Base-by-base conservation (phyloP, 2,329 filamentous ascomycete species). In the Fusarium longipes region DNA sequence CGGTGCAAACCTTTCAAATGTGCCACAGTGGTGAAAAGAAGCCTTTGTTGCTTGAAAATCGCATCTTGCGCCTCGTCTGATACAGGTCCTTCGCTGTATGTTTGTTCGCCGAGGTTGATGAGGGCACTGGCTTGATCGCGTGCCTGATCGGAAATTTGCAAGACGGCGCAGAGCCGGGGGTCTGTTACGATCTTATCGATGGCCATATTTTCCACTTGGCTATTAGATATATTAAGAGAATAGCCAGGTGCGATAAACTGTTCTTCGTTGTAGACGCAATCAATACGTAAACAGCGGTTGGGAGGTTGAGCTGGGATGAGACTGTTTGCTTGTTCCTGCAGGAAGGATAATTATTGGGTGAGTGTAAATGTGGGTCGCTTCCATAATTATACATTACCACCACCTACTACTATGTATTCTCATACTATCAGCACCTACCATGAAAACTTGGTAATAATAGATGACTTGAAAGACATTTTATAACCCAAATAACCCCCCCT, bases 1-100 rank as follows among this genome's bases (percentile, higher is more conserved):
- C 96, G 89, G 77, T 97, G 95, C 27, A 96, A 84, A 14, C 91
- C 91, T 55, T 95, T 91, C 18, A 97, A 84, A 68, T 92, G 90
- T 1, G 92, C 88, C 11, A 97, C 86, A 72, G 93, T 90, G 55
- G 93, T 90, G 70, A 91, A 88, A 5, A 98, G 86, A 2, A 89
- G 82, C 76, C 96, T 96, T 77, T 96, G 93, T 75, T 92, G 88
- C 74, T 89, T 91, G 9, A 90, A 89, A 29, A 92, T 83, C 58
- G 88, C 86, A 27, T 86, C 79, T 69, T 86, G 84, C 39, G 82
- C 82, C 32, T 86, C 82, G 22, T 81, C 76, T 9, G 82, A 78
- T 22, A 81, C 73, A 33, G 82, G 77, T 8, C 45, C 66, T 57
- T 77, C 75, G 43, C 83, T 77, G 45, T 80, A 73, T 33, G 83